Base-by-base conservation (phyloP, 169 alveolate genomes). In the Theileria luwenshuni region DNA sequence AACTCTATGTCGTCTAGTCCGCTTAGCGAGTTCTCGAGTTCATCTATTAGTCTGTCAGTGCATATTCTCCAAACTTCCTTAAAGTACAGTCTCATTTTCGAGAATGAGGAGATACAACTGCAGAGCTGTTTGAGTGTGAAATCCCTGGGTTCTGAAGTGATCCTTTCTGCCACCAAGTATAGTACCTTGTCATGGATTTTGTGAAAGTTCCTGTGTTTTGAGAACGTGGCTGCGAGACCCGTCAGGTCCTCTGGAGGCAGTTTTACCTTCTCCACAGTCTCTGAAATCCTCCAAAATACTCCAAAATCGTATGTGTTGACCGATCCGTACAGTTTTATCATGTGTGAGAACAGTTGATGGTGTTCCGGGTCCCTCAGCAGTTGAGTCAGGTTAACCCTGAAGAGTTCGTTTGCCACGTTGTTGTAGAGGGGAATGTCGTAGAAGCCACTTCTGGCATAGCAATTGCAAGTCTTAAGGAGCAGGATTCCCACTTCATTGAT, bases 391-490 rank as follows among this genome's bases (percentile, higher is more conserved):
- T 41, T 45, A 19, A 3, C 47, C 71, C 32, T 51, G 32, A 68
- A 60, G 30, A 71, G 21, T 41, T 69, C 86, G 41, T 51, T 68
- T 52, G 64, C 52, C 25, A 79, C 83, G 54, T 72, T 79, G 43
- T 74, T 68, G 58, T 79, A 79, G 23, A 79, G 64, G 1, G 87
- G 87, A 0, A 19, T 69, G 28, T 79, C 83, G 38, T 79, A 60
- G 69, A 49, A 79, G 15, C 87, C 87, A 0, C 83, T 77, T 35
- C 52, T 61, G 3, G 73, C 77, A 35, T 61, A 79, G 38, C 87
- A 79, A 6, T 79, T 83, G 65, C 87, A 79, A 33, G 77, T 61
- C 35, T 79, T 71, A 12, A 79, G 45, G 25, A 79, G 65, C 45
- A 76, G 79, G n/a, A 49, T 69, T 13, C 85, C 85, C 17, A 17